Base-by-base conservation (phyloP, 176 grass and related monocot genomes). In the Eremochloa ophiuroides region DNA sequence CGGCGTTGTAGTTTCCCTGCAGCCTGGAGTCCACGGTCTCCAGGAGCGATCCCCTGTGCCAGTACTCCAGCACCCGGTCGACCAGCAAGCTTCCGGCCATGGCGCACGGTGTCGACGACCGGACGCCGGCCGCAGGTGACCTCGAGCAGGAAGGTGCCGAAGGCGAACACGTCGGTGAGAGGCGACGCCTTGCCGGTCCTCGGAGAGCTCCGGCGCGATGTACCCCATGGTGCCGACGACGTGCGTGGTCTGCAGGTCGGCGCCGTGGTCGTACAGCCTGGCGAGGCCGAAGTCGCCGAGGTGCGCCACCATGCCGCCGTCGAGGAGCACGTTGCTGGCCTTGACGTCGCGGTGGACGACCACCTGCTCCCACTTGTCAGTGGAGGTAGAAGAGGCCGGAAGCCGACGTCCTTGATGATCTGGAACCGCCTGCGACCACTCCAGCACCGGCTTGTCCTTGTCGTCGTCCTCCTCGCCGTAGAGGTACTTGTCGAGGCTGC, bases 321-420 rank as follows among this genome's bases (percentile, higher is more conserved):
- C 88, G 3, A 89, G 88, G 6, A 89, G 88, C 72, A 89, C 88
- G 34, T 89, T 89, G 73, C 88, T 89, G 2, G 88, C 88, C 83
- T 89, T 89, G 78, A 89, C 47, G 79, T 89, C 88, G 0, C 83
- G 83, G 66, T 89, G 88, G 22, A 89, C 43, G 12, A 89, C 88
- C 9, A 89, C 79, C 66, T 89, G 51, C 46, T 89, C 78, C 88
- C 88, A 86, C 37, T 89, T 78, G 67, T 85, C 83, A n/a, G 39
- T 89, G 88, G 38, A 89, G 88, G 88, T 89, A 89, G 0, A 89
- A 79, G 16, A 89, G 6, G 1, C 88, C 88, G 0, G 83, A 65
- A 2, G 83, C 88, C 7, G n/a, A 89, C 78, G 78, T 83, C 88
- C 58, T 77, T 77, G 88, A 89, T 77, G 66, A 89, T 86, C 37